Base-by-base conservation (phyloP, 495 filamentous ascomycete genomes). In the Neurospora sp. region DNA sequence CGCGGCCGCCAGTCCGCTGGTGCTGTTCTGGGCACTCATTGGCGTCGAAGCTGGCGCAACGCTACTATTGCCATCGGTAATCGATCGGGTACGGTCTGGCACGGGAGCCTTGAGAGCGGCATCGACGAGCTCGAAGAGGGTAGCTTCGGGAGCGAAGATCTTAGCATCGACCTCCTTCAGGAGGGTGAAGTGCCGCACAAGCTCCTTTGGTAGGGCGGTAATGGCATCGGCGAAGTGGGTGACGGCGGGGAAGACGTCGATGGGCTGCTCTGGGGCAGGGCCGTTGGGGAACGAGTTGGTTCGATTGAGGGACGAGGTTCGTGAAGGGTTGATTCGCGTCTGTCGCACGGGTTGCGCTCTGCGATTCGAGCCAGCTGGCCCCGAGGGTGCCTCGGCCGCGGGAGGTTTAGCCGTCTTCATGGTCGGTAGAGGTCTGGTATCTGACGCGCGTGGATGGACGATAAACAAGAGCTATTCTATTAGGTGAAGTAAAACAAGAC, bases 151-250 rank as follows among this genome's bases (percentile, higher is more conserved):
- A 27, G 88, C 87, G 78, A 91, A 91, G 70, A 93, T 89, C 82
- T 99, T 99, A 69, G 96, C 95, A 83, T 99, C 96, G 40, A 98
- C 96, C 81, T 99, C 96, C 76, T 97, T 97, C 69, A 99, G 84
- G 61, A 98, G 87, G 7, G 94, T 96, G 78, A 97, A 97, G 80
- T 99, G 95, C 73, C 93, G 88, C 71, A 97, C 92, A 70, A 97
- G 93, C 78, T 99, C 96, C 79, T 93, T 92, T 8, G 96, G 96
- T 6, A 99, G 89, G 35, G 96, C 95, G 22, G 92, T 91, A 76
- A 98, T 92, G 68, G 94, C 89, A 81, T 98, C 94, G 71, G 94
- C 91, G 81, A 98, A 99, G 83, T 95, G 92, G 38, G 93, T 94
- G 73, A 98, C 91, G 35, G 94, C 96, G 70, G 96, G 96, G 76